These are phyloP conservation scores for Pichia sp. DNA, from an alignment of 1,139 yeast species.

Conservation along the genomic window DNA sequence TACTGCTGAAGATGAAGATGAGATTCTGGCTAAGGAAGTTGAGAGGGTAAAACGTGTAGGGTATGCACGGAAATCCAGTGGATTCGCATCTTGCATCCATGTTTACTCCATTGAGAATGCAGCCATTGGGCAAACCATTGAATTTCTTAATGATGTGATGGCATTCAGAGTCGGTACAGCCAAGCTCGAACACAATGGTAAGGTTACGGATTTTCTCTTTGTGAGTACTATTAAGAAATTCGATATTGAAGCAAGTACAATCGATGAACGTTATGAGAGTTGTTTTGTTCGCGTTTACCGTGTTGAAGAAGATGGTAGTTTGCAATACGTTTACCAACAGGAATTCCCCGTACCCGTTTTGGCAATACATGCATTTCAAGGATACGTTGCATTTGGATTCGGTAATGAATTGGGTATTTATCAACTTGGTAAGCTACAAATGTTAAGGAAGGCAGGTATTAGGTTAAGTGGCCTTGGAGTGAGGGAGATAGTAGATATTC, in stretches of 20 bases:
- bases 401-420: slow-evolving; percentile 50
- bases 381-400: slow-evolving; percentile 54
- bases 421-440: slow-evolving; percentile 73
- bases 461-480: slow-evolving; percentile 26
- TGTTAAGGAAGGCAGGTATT: slow-evolving; percentile 57
- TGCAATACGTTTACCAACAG: slow-evolving; percentile 59
- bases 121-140: slow-evolving; percentile 35
- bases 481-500: slow-evolving; percentile 42
- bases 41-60: slow-evolving; percentile 34
- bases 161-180: slow-evolving; percentile 34
- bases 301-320: slow-evolving; percentile 31
- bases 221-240: slow-evolving; percentile 42
- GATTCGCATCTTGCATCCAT: slow-evolving; percentile 52
- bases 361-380: slow-evolving; percentile 51
- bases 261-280: too few relatives aligned
- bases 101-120: slow-evolving; percentile 35
- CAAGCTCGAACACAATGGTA: slow-evolving; percentile 29
- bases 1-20: slow-evolving; percentile 25
- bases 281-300: slow-evolving; percentile 41
- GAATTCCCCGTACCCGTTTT: slow-evolving; percentile 41
- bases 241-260: slow-evolving; percentile 15
- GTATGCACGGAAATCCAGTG: slow-evolving; percentile 23
- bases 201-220: slow-evolving; percentile 33
- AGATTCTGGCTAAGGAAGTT: slow-evolving; percentile 20
- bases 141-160: slow-evolving; percentile 36